Evolutionary conservation across 257 asterid genomes (phyloP).

Genomic region (Solanum sitiens): DNA sequence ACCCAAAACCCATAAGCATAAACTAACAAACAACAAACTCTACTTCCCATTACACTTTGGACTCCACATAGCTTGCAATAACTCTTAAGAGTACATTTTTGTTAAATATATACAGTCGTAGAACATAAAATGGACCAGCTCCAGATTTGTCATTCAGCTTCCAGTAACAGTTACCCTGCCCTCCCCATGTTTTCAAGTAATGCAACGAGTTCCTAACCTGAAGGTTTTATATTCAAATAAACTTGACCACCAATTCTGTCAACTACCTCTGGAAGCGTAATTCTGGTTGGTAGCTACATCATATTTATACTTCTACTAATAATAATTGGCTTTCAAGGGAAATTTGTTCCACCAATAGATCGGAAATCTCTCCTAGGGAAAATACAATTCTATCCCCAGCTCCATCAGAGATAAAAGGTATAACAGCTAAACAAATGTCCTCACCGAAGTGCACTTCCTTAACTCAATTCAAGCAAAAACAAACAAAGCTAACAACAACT

Average conservation of each 20-base stretch:
- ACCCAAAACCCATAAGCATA: neutral
- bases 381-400: neutral
- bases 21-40: neutral
- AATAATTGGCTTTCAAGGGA: neutral
- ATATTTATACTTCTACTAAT: neutral
- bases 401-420: neutral
- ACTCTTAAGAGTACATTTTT: neutral
- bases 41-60: neutral
- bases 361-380: neutral
- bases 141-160: neutral
- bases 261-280: neutral
- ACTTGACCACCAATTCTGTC: neutral
- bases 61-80: neutral
- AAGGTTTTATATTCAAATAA: neutral
- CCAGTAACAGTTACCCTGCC: neutral
- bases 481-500: neutral
- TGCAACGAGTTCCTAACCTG: neutral
- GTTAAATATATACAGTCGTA: neutral
- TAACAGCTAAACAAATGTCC: neutral
- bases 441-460: neutral
- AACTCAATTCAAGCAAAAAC: too few relatives aligned
- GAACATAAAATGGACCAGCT: neutral
- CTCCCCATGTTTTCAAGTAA: neutral
- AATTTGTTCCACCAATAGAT: neutral
- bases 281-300: neutral